Base-by-base conservation (phyloP, 108 stramenopile species). In the Bacterosira constricta region DNA sequence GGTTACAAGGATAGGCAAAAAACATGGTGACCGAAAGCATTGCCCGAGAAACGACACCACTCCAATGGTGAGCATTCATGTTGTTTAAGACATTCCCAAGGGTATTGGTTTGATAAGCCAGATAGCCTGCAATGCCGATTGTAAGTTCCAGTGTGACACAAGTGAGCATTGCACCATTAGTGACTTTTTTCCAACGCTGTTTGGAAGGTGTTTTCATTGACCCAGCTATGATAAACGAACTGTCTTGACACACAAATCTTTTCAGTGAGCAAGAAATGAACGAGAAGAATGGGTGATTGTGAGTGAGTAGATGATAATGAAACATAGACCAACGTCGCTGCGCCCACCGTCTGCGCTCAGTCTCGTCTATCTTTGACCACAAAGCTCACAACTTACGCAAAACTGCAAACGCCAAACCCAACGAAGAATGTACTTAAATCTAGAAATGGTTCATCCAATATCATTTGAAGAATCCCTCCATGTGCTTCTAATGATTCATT, bases 191-290 rank as follows among this genome's bases (percentile, higher is more conserved):
- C 94, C 94, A 95, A 34, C 94, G 79, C 11, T 52, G 49, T 50
- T 83, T 77, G 11, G 94, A 90, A 11, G 94, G 90, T 11, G 77
- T 74, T 26, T 79, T 66, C 34, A 95, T 61, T 15, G 86, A 88
- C 46, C 90, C 91, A 0, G 94, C 90, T 74, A 95, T 91, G 27
- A 95, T 90, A 70, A 92, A 95, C 13, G 91, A 85, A 8, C 88
- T 89, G 49, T 90, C 87, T 69, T 90, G 89, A 72, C 94, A 95
- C 0, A 95, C 94, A 83, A 90, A 95, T 10, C n/a, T n/a, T n/a
- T n/a, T n/a, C n/a, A n/a, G n/a, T n/a, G n/a, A n/a, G n/a, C n/a
- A n/a, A n/a, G n/a, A n/a, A n/a, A n/a, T n/a, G n/a, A n/a, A n/a
- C n/a, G n/a, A n/a, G n/a, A n/a, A n/a, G n/a, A n/a, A n/a, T n/a